phyloP scores from a whole-genome alignment of 2,329 filamentous ascomycete genomes.

The Thelonectria rubi region DNA sequence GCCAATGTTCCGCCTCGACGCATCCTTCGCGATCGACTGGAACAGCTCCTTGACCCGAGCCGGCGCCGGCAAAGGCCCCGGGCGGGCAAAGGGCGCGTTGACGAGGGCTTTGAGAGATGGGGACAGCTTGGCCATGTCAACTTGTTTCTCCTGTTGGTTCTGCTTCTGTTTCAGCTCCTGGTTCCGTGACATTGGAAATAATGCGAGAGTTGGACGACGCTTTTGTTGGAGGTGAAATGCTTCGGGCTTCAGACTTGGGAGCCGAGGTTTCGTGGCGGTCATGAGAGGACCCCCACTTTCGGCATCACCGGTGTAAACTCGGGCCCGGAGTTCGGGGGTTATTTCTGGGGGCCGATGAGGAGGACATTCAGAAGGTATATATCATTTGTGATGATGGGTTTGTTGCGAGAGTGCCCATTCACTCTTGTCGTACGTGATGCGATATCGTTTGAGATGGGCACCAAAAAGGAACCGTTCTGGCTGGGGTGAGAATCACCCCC shows the following conservation, averaged over 20 bases:
- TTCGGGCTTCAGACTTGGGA: constrained; percentile 34
- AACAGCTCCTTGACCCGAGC: constrained; percentile 71
- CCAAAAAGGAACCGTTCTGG: constrained; percentile 54
- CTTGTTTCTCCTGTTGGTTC: constrained; percentile 14
- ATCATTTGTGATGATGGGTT: background rate
- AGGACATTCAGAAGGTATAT: background rate
- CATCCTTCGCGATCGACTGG: constrained; percentile 69
- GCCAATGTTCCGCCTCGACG: constrained; percentile 68
- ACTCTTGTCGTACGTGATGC: background rate
- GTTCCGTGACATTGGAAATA: constrained; percentile 29
- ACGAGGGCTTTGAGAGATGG: constrained; percentile 76
- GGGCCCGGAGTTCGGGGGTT: constrained; percentile 16
- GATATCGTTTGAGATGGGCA: constrained; percentile 29
- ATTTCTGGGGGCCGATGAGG: constrained; percentile 32
- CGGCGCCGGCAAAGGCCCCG: constrained; percentile 72
- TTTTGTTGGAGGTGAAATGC: constrained; percentile 16
- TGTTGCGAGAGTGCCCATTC: background rate
- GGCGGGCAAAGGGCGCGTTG: constrained; percentile 72
- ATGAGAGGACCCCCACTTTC: constrained; percentile 28
- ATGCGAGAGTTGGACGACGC: background rate
- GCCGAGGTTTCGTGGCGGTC: constrained; percentile 21
- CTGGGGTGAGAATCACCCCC: constrained; percentile 49
- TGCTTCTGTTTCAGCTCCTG: constrained; percentile 3
- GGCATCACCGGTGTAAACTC: constrained; percentile 21
- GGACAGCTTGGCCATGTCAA: constrained; percentile 76